phyloP scores from a whole-genome alignment of 1,139 yeast species.

The Candida sp. region DNA sequence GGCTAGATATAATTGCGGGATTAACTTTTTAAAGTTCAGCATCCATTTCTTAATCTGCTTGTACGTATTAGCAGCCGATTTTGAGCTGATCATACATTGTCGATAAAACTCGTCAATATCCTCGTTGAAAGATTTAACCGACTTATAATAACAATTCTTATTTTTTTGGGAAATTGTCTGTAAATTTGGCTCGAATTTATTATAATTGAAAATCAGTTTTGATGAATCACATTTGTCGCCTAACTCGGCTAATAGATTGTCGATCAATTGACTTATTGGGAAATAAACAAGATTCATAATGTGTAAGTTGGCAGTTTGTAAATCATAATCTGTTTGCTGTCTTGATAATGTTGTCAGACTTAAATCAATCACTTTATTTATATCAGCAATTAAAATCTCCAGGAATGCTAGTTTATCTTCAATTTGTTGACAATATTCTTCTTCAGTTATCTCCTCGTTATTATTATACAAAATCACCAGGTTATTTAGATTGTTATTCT shows the following conservation, averaged over 20 bases:
- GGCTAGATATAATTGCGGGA: neutral
- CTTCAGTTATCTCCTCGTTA: constrained; percentile 3
- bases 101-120: constrained; percentile 17
- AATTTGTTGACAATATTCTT: constrained; percentile 22
- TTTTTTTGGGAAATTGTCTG: constrained; percentile 16
- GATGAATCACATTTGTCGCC: constrained; percentile 16
- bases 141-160: constrained; percentile 14
- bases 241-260: constrained; percentile 11
- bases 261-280: constrained; percentile 23
- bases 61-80: constrained; percentile 15
- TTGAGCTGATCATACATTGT: constrained; percentile 16
- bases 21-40: constrained; percentile 6
- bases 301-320: constrained; percentile 12
- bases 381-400: constrained; percentile 43
- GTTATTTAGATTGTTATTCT: constrained; percentile 45
- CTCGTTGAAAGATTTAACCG: constrained; percentile 14
- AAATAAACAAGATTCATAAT: constrained; percentile 25
- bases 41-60: constrained; percentile 16
- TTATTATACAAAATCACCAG: constrained; percentile 16
- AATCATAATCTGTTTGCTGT: constrained; percentile 17
- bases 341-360: constrained; percentile 23
- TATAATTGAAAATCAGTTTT: constrained; percentile 15
- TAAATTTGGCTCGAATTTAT: constrained; percentile 6
- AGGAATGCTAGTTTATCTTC: constrained; percentile 45
- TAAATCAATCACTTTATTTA: constrained; percentile 43